Evolutionary conservation across 2,329 filamentous ascomycete species (phyloP).

Genomic region (Monilinia fructigena): DNA sequence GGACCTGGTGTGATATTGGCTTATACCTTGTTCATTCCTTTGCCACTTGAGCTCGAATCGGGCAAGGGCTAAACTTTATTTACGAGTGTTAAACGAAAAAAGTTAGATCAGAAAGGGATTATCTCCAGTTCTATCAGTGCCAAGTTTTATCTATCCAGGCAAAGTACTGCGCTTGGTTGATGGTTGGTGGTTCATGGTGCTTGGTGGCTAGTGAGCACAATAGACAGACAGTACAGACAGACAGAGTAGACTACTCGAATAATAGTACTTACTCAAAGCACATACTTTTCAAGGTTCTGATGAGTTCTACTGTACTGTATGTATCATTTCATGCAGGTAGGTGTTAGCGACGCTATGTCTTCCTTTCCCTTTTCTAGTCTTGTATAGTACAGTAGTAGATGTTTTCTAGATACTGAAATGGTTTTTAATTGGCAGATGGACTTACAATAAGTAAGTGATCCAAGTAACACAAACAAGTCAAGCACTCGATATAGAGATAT

Average conservation of each 20-base stretch:
- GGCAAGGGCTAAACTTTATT: neutral
- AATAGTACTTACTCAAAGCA: too few relatives aligned
- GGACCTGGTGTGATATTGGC: neutral
- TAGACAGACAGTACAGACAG: too few relatives aligned
- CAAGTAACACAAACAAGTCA: constrained; percentile 7
- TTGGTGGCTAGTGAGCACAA: too few relatives aligned
- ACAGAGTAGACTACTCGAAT: too few relatives aligned
- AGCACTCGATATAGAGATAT: neutral
- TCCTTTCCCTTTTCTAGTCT: too few relatives aligned
- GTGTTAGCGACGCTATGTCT: neutral
- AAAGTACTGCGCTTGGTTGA: too few relatives aligned
- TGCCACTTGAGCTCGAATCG: neutral
- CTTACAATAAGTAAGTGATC: constrained; percentile 6
- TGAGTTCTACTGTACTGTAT: neutral
- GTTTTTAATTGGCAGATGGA: neutral
- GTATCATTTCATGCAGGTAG: constrained; percentile 13
- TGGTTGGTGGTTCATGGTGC: too few relatives aligned
- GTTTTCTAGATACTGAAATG: neutral
- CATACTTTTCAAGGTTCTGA: neutral
- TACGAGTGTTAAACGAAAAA: constrained; percentile 4
- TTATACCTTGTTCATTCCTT: constrained; percentile 1
- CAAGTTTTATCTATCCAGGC: neutral
- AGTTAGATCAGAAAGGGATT: neutral
- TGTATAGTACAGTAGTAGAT: neutral
- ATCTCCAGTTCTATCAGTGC: constrained; percentile 5